phyloP scores from a whole-genome alignment of 78 protist genomes.

The Diacronema lutheri region DNA sequence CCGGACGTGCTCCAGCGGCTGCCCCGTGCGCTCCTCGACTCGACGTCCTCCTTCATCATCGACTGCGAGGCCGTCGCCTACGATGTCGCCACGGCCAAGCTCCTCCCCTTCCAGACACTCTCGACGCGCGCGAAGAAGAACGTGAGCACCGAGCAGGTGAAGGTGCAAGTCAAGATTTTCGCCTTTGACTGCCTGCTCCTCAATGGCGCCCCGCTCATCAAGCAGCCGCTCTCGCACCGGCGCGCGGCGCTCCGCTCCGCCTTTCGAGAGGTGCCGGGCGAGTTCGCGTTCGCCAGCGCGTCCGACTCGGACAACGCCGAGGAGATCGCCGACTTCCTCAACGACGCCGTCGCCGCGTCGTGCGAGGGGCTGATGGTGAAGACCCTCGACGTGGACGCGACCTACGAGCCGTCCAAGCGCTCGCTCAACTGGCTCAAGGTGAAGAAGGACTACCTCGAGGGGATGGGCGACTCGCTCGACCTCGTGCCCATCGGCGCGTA shows the following conservation, averaged over 20 bases:
- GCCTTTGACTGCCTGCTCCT: slow-evolving; percentile 92
- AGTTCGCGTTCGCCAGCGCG: slow-evolving; percentile 57
- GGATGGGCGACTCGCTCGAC: slow-evolving; percentile 90
- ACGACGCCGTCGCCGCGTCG: slow-evolving; percentile 53
- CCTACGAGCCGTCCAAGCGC: slow-evolving; percentile 52
- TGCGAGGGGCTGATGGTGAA: slow-evolving; percentile 92
- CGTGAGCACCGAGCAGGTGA: slow-evolving; percentile 53
- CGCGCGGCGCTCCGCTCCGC: slow-evolving; percentile 2
- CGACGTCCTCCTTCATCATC: neutral
- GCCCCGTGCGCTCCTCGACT: neutral
- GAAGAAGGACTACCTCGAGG: slow-evolving; percentile 93
- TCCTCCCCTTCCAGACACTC: slow-evolving; percentile 91
- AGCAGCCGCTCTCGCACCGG: slow-evolving; percentile 27
- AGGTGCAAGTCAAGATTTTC: slow-evolving; percentile 86
- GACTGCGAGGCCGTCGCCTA: slow-evolving; percentile 95
- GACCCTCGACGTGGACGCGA: neutral
- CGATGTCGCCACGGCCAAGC: slow-evolving; percentile 53
- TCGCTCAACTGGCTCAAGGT: slow-evolving; percentile 91
- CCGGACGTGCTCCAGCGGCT: slow-evolving; percentile 81
- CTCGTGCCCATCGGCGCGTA: slow-evolving; percentile 96
- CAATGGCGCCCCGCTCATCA: slow-evolving; percentile 69
- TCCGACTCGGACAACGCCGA: slow-evolving; percentile 54
- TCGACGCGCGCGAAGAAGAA: slow-evolving; percentile 79
- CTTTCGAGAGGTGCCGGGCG: slow-evolving; percentile 8
- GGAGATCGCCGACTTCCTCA: slow-evolving; percentile 68